phyloP scores from a whole-genome alignment of 202 grass and related monocot genomes.

The Setaria italica region DNA sequence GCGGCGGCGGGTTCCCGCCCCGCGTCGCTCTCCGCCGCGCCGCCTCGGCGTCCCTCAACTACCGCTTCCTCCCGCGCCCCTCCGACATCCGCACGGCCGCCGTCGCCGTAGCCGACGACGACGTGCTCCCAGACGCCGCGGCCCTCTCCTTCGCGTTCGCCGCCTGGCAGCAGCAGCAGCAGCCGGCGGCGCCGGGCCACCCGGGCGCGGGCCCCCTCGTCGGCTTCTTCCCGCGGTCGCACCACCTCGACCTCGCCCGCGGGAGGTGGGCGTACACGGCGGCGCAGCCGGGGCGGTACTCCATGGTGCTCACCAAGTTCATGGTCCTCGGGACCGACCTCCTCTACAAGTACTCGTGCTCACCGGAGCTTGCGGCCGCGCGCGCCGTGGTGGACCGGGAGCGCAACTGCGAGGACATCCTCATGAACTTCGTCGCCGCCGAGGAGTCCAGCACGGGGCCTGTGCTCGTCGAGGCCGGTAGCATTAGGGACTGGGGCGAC shows the following conservation, averaged over 20 bases:
- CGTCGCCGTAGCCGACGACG: conserved; percentile 70
- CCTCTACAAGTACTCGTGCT: conserved; percentile 77
- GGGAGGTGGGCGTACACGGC: conserved; percentile 71
- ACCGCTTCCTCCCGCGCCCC: conserved; percentile 73
- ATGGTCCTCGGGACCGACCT: conserved; percentile 59
- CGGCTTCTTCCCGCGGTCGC: conserved; percentile 81
- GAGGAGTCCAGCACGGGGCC: conserved; percentile 55
- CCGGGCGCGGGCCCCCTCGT: conserved; percentile 34
- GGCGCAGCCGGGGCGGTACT: conserved; percentile 68
- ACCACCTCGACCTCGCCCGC: conserved; percentile 68
- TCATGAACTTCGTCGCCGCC: conserved; percentile 92
- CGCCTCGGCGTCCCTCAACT: conserved; percentile 73
- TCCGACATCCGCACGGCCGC: conserved; percentile 61
- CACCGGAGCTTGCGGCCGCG: conserved; percentile 56
- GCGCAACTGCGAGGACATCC: conserved; percentile 93
- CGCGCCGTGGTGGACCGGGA: conserved; percentile 66
- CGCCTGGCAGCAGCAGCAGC: conserved; percentile 47
- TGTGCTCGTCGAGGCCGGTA: conserved; percentile 65
- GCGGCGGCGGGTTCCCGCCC: conserved; percentile 38
- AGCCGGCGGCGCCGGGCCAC: background rate
- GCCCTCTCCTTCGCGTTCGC: conserved; percentile 75
- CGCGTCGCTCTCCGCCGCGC: conserved; percentile 54
- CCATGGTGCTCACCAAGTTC: conserved; percentile 90
- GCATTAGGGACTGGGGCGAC: conserved; percentile 88
- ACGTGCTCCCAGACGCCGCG: conserved; percentile 54